Evolutionary conservation across 306 rosid genomes (phyloP), one percentile per base, ranked within the genome.

Genomic region (Pyrus communis): DNA sequence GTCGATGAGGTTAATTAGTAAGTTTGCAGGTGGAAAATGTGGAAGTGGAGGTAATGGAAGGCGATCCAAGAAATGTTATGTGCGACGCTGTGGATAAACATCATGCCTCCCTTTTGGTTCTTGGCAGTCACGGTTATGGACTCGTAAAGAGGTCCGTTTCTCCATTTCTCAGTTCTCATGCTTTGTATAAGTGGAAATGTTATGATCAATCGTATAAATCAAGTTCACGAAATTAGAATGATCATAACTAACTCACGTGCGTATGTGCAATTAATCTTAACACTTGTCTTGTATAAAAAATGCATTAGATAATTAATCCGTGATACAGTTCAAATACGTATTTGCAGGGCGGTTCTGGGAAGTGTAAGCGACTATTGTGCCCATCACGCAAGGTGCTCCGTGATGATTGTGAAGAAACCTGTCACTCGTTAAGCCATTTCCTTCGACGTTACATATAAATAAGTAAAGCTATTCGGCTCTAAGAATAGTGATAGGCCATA

Each of bases 41-140:
- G 68, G 31, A 22, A 18, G 49, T 73, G 28, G 85, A 81, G 52
- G 31, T 81, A n/a, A 28, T 66, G 58, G 85, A 81, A 69, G 85
- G 85, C 18, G 83, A 85, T 81, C 76, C 88, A 7, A 81, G 83
- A 57, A 75, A 75, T 31, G 83, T 75, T 3, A 9, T 85, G 33
- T 76, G 79, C 23, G 85, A 85, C 1, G 73, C 77, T 11, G 81
- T 78, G 8, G 85, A 81, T 6, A 78, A 76, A 63, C 74, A 52
- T 70, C 69, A 42, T 7, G 85, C 88, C 19, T 33, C 81, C 13
- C 30, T 85, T 35, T 73, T 85, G 77, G 72, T 85, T 71, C 51
- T 82, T 63, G 85, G 85, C 9, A 81, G 88, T 75, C 88, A 72
- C 54, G 76, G 80, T 38, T 81, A 85, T 81, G 88, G 88, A 60